Evolutionary conservation across 164 flowering plant genomes (phyloP).

Genomic region (Cinnamomum micranthum): DNA sequence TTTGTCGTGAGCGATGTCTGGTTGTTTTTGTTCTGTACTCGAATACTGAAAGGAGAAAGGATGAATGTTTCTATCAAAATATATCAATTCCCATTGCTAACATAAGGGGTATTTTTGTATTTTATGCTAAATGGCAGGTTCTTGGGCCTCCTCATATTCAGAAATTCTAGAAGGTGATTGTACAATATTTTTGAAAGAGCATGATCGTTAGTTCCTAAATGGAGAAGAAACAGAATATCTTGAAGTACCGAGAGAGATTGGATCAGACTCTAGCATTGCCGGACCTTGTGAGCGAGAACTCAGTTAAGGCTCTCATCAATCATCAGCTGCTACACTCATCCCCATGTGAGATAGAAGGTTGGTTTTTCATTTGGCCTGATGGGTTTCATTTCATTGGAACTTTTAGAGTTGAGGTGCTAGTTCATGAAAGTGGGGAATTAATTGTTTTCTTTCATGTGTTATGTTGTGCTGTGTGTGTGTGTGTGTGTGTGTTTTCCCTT

Average conservation of each 20-base stretch:
- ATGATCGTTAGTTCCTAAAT: not conserved
- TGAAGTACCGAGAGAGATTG: slow-evolving; percentile 59
- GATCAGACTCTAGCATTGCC: slow-evolving; percentile 66
- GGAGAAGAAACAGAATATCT: slow-evolving; percentile 42
- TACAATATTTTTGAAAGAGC: not conserved
- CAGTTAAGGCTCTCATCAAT: slow-evolving; percentile 47
- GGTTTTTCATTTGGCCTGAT: slow-evolving; percentile 2
- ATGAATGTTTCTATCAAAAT: no score
- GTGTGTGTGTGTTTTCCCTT: no score
- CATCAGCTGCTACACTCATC: slow-evolving; percentile 53
- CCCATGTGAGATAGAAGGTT: slow-evolving; percentile 39
- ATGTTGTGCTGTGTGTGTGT: no score
- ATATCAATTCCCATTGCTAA: not conserved
- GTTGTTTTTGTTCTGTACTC: no score
- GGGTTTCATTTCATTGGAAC: not conserved
- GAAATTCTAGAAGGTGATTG: not conserved
- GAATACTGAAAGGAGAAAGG: no score
- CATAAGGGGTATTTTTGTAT: not conserved
- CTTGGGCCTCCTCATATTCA: not conserved
- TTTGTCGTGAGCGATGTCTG: no score
- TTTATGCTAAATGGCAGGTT: not conserved
- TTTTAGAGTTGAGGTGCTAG: not conserved
- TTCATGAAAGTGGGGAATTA: not conserved
- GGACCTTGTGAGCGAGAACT: slow-evolving; percentile 43
- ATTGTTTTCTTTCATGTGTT: not conserved